These are phyloP conservation scores for Kandelia obovata DNA, from an alignment of 345 rosid species.

Conservation along the genomic window DNA sequence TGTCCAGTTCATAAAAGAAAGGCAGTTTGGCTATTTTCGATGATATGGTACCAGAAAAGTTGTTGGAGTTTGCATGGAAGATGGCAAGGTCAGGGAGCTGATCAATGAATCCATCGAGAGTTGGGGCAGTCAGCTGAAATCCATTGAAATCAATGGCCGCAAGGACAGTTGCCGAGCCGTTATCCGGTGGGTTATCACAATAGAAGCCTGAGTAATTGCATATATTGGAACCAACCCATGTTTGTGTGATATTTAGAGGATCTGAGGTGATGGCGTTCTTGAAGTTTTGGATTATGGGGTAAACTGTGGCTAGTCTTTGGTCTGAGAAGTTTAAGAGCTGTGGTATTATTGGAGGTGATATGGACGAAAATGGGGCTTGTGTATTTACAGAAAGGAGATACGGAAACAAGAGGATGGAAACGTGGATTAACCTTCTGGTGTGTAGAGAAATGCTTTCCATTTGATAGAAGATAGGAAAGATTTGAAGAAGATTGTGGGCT, in stretches of 20 bases:
- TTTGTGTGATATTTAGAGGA: slow-evolving; percentile 27
- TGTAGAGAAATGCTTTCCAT: slow-evolving; percentile 12
- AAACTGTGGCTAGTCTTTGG: slow-evolving; percentile 20
- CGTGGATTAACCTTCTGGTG: slow-evolving; percentile 5
- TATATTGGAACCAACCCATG: slow-evolving; percentile 39
- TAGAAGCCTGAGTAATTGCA: slow-evolving; percentile 43
- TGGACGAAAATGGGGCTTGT: not conserved
- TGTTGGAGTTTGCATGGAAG: slow-evolving; percentile 53
- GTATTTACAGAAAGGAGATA: not conserved
- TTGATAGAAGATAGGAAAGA: not conserved
- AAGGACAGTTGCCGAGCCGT: slow-evolving; percentile 32
- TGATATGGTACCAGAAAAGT: slow-evolving; percentile 36
- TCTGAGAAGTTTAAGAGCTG: slow-evolving; percentile 23
- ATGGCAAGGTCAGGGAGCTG: slow-evolving; percentile 47
- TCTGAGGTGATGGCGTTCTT: slow-evolving; percentile 35
- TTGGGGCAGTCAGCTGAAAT: slow-evolving; percentile 28
- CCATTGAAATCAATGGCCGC: slow-evolving; percentile 43
- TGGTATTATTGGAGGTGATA: slow-evolving; percentile 2
- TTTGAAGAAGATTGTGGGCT: slow-evolving; percentile 1
- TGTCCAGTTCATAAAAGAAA: slow-evolving; percentile 37
- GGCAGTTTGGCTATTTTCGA: slow-evolving; percentile 23
- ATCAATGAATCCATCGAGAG: slow-evolving; percentile 41
- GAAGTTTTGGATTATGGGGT: slow-evolving; percentile 32
- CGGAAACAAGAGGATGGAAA: slow-evolving; percentile 2
- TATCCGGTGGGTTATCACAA: slow-evolving; percentile 39